Percentiles rank a stretch among this genome's conserved stretches.
Evolutionary conservation across 2,329 filamentous ascomycete genomes (phyloP).

Genomic region (Taxawa tesnikishii): DNA sequence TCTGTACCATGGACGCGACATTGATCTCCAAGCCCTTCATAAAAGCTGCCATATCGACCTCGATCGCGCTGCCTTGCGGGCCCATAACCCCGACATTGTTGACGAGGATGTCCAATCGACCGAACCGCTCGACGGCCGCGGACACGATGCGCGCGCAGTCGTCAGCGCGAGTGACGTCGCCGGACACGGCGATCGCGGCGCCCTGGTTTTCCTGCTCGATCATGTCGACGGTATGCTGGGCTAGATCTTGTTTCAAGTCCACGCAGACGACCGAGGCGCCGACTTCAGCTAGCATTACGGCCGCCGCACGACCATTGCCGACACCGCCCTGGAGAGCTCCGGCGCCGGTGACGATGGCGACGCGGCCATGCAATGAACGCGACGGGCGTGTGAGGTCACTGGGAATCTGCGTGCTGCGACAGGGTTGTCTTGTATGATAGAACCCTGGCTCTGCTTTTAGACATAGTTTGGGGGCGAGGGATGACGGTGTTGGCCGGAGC

Average conservation of each 20-base stretch:
- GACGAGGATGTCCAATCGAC: conserved; percentile 49
- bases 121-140: conserved; percentile 35
- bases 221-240: conserved; percentile 42
- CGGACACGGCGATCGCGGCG: conserved; percentile 30
- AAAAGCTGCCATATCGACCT: conserved; percentile 49
- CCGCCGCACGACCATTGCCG: conserved; percentile 47
- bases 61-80: conserved; percentile 44
- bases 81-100: conserved; percentile 55
- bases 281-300: conserved; percentile 47
- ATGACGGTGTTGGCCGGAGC: too few relatives aligned
- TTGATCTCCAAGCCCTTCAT: conserved; percentile 47
- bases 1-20: conserved; percentile 52
- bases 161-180: conserved; percentile 41
- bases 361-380: conserved; percentile 28
- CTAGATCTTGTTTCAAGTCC: conserved; percentile 38
- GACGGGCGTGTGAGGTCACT: too few relatives aligned
- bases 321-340: conserved; percentile 45
- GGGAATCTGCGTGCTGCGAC: too few relatives aligned
- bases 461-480: too few relatives aligned
- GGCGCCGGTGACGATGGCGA: conserved; percentile 48
- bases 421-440: too few relatives aligned
- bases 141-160: conserved; percentile 37
- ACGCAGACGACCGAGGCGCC: conserved; percentile 48
- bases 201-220: conserved; percentile 29
- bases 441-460: too few relatives aligned